Conservation (phyloP, 192 early-diverging fungal species). For the Bifiguratus adelaidae region DNA sequence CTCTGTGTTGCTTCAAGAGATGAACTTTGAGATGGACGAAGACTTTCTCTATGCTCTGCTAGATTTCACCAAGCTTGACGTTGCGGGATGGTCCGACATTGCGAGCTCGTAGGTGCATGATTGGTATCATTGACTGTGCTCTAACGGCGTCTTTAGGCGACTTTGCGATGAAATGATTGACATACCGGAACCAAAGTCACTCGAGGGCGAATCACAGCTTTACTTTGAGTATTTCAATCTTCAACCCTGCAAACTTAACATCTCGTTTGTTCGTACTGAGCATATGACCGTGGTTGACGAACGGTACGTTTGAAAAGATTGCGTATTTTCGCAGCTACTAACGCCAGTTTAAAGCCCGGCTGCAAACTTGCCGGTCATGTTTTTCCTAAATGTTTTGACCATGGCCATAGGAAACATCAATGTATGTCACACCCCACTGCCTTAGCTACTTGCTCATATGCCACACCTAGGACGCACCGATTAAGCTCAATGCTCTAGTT, state of each 20-base stretch:
- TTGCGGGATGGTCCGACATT: slow-evolving; percentile 40
- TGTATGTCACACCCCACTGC: slow-evolving; percentile 26
- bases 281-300: slow-evolving; percentile 49
- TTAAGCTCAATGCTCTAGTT: slow-evolving; percentile 78
- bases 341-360: slow-evolving; percentile 19
- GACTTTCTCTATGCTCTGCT: slow-evolving; percentile 79
- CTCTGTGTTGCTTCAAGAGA: slow-evolving; percentile 82
- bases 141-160: slow-evolving; percentile 3
- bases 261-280: slow-evolving; percentile 90
- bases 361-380: slow-evolving; percentile 38
- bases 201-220: slow-evolving; percentile 59
- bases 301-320: slow-evolving; percentile 18
- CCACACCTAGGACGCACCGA: slow-evolving; percentile 79
- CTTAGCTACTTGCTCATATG: too few relatives aligned
- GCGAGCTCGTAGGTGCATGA: background rate
- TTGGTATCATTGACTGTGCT: background rate
- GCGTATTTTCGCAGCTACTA: background rate
- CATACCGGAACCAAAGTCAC: slow-evolving; percentile 61
- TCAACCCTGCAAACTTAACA: slow-evolving; percentile 89
- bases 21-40: slow-evolving; percentile 91
- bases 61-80: slow-evolving; percentile 79
- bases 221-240: slow-evolving; percentile 94
- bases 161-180: slow-evolving; percentile 39
- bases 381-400: slow-evolving; percentile 78
- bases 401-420: slow-evolving; percentile 98